These are phyloP conservation scores for Triangularia setosa DNA, from an alignment of 2,329 filamentous ascomycete genomes.

Conservation along the genomic window DNA sequence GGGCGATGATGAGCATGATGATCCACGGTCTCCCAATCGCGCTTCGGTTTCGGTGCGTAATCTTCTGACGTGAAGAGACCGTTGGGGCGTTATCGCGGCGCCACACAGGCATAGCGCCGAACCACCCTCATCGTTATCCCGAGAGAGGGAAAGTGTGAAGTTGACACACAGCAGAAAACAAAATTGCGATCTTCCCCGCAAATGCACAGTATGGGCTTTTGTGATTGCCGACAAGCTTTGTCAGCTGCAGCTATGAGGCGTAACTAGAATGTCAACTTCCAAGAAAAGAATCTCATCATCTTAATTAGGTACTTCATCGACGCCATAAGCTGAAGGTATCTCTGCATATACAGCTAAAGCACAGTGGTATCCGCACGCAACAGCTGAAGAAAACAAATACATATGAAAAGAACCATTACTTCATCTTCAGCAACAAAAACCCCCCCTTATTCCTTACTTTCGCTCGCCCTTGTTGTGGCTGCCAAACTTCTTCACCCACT, in stretches of 20 bases:
- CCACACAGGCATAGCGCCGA: not conserved
- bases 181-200: not conserved
- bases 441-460: not conserved
- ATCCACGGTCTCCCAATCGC: not conserved
- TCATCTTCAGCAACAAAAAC: not conserved
- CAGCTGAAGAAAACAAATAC: not conserved
- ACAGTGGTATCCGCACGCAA: not conserved
- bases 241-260: not conserved
- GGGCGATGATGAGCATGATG: not conserved
- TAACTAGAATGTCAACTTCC: not conserved
- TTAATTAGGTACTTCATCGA: not conserved
- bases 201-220: not conserved
- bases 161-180: not conserved
- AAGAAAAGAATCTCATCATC: not conserved
- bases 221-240: not conserved
- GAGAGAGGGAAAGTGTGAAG: not conserved
- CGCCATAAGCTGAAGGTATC: not conserved
- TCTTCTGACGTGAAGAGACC: not conserved
- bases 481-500: constrained; percentile 47
- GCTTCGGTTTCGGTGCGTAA: not conserved
- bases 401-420: not conserved
- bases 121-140: not conserved
- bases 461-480: not conserved
- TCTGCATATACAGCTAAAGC: not conserved
- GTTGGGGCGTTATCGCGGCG: not conserved